Evolutionary conservation across 2,329 filamentous ascomycete genomes (phyloP), one percentile per base, ranked within the genome.

Genomic region (Nigrospora osmanthi): DNA sequence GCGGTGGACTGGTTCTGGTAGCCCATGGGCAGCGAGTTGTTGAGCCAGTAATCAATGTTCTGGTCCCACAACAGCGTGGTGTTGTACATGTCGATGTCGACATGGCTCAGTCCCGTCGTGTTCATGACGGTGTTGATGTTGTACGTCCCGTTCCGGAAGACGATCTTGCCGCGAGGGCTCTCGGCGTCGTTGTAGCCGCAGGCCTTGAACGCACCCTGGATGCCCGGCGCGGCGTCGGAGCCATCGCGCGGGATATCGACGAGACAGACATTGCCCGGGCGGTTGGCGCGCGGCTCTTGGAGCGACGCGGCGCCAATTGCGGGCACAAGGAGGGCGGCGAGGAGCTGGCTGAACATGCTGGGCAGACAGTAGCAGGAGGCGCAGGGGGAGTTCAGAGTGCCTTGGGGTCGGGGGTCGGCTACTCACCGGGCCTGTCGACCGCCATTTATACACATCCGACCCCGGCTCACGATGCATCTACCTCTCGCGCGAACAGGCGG

Each of bases 1-100:
- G 72, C 75, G 0, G 72, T 73, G 13, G 68, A 72, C 48, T 77
- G 74, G 49, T 79, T 76, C 55, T 80, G 75, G 53, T 74, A 78
- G 5, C 69, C 71, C 9, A 78, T 63, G 0, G 69, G 64, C 48
- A 78, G 64, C 6, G 71, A 74, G 34, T 73, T 62, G 11, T 63
- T 63, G 1, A 74, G 65, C 75, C 75, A 79, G 57, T 78, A 78
- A 7, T 61, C 49, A 10, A 77, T 69, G 47, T 75, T 63, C 1
- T 61, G 61, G 42, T 63, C 65, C 66, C 71, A 51, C n/a, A 70
- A 73, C 16, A 64, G 56, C 23, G 68, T 49, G 37, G 54, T 54
- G 7, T 65, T 65, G 35, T 55, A 54, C 38, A 62, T 47, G 17
- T 75, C 68, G 16, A 75, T 59, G 2, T 69, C 63, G 11, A 64